Conservation (phyloP, 805 yeast genomes). For the Komagataella pastoris region DNA sequence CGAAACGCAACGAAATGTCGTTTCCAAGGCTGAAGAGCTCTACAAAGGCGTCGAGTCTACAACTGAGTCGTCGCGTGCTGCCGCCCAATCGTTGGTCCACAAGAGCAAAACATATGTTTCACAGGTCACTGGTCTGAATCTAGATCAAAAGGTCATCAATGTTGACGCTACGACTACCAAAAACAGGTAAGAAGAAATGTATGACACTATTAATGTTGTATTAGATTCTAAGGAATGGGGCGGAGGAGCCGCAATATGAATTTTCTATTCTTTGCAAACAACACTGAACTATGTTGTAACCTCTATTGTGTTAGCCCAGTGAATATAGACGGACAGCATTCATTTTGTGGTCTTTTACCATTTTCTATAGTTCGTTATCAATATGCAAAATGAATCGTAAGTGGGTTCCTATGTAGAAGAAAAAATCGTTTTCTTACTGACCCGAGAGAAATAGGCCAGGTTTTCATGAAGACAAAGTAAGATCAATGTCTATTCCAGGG, state of each 20-base stretch:
- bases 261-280: not conserved
- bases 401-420: not conserved
- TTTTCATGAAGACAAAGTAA: not conserved
- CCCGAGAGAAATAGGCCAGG: not conserved
- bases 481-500: not conserved
- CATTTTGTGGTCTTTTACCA: not conserved
- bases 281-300: not conserved
- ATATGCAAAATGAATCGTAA: not conserved
- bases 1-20: conserved; percentile 38
- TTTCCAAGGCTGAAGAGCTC: conserved; percentile 29
- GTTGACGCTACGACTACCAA: not conserved
- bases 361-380: not conserved
- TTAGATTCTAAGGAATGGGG: not conserved
- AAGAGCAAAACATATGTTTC: conserved; percentile 31
- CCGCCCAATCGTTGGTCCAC: conserved; percentile 14
- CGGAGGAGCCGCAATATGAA: not conserved
- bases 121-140: conserved; percentile 52
- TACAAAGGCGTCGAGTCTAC: conserved; percentile 29
- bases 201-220: not conserved
- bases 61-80: conserved; percentile 15
- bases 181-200: not conserved
- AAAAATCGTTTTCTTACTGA: not conserved
- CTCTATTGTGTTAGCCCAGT: not conserved
- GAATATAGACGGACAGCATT: not conserved
- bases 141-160: conserved; percentile 46